These are phyloP conservation scores for Aspergillus carlsbadensis DNA, from an alignment of 495 filamentous ascomycete genomes.

Conservation along the genomic window DNA sequence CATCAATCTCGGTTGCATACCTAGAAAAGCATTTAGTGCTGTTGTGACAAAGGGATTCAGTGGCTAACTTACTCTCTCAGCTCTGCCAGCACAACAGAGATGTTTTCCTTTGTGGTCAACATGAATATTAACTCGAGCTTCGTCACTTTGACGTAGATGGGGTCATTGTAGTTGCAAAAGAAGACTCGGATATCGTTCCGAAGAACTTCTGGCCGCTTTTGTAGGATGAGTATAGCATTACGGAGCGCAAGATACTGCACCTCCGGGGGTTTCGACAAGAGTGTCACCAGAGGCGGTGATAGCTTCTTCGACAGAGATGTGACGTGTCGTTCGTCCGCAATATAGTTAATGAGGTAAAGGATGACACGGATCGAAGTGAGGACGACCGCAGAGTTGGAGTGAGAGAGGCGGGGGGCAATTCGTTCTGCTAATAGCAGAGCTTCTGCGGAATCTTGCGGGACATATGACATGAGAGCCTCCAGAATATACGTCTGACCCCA, in stretches of 20 bases:
- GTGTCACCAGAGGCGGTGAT: slow-evolving; percentile 91
- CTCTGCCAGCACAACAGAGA: slow-evolving; percentile 92
- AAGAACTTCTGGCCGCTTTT: slow-evolving; percentile 89
- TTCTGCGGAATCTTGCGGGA: slow-evolving; percentile 86
- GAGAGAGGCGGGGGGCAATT: slow-evolving; percentile 88
- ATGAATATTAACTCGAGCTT: slow-evolving; percentile 99
- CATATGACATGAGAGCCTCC: slow-evolving; percentile 96
- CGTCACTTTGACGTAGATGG: slow-evolving; percentile 99
- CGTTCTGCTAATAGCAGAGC: slow-evolving; percentile 88
- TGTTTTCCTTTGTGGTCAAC: slow-evolving; percentile 95
- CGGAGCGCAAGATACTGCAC: slow-evolving; percentile 95
- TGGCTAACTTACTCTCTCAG: slow-evolving; percentile 69
- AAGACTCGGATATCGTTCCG: slow-evolving; percentile 97
- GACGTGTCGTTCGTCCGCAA: slow-evolving; percentile 88
- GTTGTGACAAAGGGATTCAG: background rate
- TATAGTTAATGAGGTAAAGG: slow-evolving; percentile 99
- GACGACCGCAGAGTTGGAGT: slow-evolving; percentile 95
- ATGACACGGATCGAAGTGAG: slow-evolving; percentile 95
- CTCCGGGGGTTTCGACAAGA: slow-evolving; percentile 94
- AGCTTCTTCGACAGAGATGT: slow-evolving; percentile 86
- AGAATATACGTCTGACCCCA: slow-evolving; percentile 99
- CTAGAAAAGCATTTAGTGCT: slow-evolving; percentile 31
- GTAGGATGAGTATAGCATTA: slow-evolving; percentile 92
- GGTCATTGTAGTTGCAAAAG: slow-evolving; percentile 99
- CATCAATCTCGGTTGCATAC: slow-evolving; percentile 97